These are phyloP conservation scores for Picochlorum sp. DNA, from an alignment of 139 green algal species.

Conservation along the genomic window DNA sequence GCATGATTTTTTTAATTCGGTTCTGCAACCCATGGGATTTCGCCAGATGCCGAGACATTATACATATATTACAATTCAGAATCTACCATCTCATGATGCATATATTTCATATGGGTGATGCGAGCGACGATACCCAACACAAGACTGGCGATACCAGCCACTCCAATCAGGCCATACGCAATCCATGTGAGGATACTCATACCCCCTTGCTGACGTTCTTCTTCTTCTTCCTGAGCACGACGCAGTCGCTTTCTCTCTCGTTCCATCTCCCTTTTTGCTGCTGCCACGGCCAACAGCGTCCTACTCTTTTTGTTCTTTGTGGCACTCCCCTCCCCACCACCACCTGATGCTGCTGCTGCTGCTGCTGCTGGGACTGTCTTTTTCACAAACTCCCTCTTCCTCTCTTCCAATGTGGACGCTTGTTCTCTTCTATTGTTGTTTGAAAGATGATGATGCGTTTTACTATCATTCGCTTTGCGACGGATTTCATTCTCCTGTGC, in stretches of 20 bases:
- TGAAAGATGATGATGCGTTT: not conserved
- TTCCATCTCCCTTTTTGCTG: not conserved
- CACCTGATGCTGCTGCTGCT: no score
- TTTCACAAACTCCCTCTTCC: not conserved
- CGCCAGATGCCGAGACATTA: not conserved
- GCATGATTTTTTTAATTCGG: conserved; percentile 90
- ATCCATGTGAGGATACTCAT: not conserved
- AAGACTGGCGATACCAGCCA: not conserved
- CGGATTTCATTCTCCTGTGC: no score
- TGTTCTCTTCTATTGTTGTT: not conserved
- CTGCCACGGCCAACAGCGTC: not conserved
- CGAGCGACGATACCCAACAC: not conserved
- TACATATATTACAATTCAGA: not conserved
- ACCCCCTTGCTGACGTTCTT: no score
- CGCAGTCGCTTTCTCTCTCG: no score
- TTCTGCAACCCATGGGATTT: conserved; percentile 4
- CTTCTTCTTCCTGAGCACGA: no score
- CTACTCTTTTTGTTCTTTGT: not conserved
- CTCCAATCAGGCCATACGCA: not conserved
- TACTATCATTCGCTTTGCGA: no score
- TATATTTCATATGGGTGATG: not conserved
- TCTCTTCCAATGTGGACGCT: not conserved
- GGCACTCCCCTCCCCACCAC: not conserved
- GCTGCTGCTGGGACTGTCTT: not conserved
- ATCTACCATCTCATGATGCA: not conserved